Conservation (phyloP, 495 filamentous ascomycete species). For the Margaritispora aquatica region DNA sequence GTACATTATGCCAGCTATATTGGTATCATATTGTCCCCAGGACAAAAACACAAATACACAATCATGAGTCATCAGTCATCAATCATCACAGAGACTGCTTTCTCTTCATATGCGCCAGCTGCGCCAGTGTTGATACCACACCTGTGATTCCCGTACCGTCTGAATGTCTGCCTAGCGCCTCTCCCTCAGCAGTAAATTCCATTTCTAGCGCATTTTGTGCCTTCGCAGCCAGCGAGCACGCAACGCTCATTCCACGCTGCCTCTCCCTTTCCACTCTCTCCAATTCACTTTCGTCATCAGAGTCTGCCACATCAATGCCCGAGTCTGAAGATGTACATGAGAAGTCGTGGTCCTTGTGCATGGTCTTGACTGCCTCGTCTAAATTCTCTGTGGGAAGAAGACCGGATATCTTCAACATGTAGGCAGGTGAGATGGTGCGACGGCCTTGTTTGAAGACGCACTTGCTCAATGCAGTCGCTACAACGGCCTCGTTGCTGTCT, state of each 20-base stretch:
- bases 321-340: conserved; percentile 27
- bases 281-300: conserved; percentile 42
- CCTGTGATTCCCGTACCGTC: conserved; percentile 28
- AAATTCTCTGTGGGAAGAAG: conserved; percentile 49
- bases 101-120: conserved; percentile 28
- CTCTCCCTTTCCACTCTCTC: conserved; percentile 53
- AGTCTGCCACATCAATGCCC: conserved; percentile 9
- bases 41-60: too few species aligned
- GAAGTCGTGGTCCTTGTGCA: conserved; percentile 4
- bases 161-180: conserved; percentile 31
- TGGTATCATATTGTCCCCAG: not conserved
- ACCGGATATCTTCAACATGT: conserved; percentile 62
- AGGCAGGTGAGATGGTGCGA: conserved; percentile 75
- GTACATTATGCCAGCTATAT: not conserved
- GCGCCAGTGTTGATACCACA: conserved; percentile 28
- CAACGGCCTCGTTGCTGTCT: conserved; percentile 48
- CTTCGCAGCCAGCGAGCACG: conserved; percentile 38
- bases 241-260: conserved; percentile 44
- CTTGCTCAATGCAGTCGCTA: conserved; percentile 73
- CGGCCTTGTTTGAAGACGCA: conserved; percentile 89
- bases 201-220: conserved; percentile 41
- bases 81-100: conserved; percentile 29
- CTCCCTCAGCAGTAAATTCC: conserved; percentile 34
- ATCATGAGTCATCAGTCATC: too few species aligned
- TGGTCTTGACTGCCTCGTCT: conserved; percentile 11